phyloP scores from a whole-genome alignment of 352 stramenopile species.

The Pythium sp. region DNA sequence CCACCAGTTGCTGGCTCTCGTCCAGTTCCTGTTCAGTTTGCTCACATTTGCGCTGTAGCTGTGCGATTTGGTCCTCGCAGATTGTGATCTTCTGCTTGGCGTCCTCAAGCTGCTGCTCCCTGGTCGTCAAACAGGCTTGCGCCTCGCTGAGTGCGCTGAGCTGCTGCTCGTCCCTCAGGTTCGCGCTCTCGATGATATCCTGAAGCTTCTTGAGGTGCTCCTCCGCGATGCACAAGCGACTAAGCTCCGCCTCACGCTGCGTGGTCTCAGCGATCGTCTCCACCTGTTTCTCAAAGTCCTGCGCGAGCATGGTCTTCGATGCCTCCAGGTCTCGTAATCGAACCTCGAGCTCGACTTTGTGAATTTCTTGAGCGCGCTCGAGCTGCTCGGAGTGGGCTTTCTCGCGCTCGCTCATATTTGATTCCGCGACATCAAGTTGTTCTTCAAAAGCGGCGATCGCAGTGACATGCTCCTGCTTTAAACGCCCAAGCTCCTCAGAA shows the following conservation, averaged over 20 bases:
- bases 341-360: background rate
- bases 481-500: background rate
- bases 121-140: background rate
- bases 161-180: conserved; percentile 9
- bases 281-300: conserved; percentile 5
- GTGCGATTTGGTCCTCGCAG: background rate
- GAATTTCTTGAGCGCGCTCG: background rate
- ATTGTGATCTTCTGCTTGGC: background rate
- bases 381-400: background rate
- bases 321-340: background rate
- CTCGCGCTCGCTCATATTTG: background rate
- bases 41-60: conserved; percentile 15
- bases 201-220: conserved; percentile 16
- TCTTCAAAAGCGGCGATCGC: background rate
- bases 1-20: conserved; percentile 33
- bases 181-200: conserved; percentile 9
- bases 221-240: background rate
- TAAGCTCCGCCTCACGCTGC: conserved; percentile 11
- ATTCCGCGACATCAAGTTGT: background rate
- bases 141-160: background rate
- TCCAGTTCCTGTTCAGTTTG: conserved; percentile 19
- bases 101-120: background rate
- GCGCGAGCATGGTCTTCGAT: background rate
- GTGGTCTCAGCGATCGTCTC: background rate
- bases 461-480: background rate